Evolutionary conservation across 305 asterid species (phyloP), one percentile per base, ranked within the genome.

Genomic region (Fraxinus paxiana): DNA sequence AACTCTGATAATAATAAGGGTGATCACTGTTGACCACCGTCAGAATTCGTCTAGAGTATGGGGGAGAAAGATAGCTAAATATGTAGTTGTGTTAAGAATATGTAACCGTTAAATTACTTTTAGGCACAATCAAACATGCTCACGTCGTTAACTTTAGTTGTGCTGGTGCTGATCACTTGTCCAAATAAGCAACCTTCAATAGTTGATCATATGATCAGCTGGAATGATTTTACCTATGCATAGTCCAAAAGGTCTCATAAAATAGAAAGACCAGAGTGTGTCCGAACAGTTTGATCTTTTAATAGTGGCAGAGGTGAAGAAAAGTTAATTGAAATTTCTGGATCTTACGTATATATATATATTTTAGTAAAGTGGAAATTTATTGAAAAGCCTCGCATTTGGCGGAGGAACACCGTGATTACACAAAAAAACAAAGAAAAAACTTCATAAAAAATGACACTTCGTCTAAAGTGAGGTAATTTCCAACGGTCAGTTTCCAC

Each of bases 1-100:
- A 92, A 76, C 8, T 87, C 24, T 92, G 84, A 90, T 79, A 17
- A 33, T 22, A 3, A 43, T 13, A 43, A 43, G 1, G 5, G 54
- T 4, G 17, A 43, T 43, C 54, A 43, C 26, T 0, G 65, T n/a
- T 54, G n/a, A 41, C n/a, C 22, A 54, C 22, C 2, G 63, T n/a
- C 5, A 4, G 7, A 54, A 54, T 54, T 54, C 10, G 2, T 38
- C 15, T 38, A 0, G 48, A 38, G 28, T 26, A 26, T 28, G 31
- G n/a, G 51, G 41, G 41, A 41, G 51, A 41, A 41, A 10, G 51
- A 18, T n/a, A 54, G 24, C 12, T 17, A 54, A 15, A 54, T 54
- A 20, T 54, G 65, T 17, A 54, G 3, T 54, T 6, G 41, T 35
- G 20, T 54, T 10, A 10, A 10, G 51, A 10, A 10, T 10, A 41